Conservation (phyloP, 164 flowering plant genomes). For the Houttuynia cordata region DNA sequence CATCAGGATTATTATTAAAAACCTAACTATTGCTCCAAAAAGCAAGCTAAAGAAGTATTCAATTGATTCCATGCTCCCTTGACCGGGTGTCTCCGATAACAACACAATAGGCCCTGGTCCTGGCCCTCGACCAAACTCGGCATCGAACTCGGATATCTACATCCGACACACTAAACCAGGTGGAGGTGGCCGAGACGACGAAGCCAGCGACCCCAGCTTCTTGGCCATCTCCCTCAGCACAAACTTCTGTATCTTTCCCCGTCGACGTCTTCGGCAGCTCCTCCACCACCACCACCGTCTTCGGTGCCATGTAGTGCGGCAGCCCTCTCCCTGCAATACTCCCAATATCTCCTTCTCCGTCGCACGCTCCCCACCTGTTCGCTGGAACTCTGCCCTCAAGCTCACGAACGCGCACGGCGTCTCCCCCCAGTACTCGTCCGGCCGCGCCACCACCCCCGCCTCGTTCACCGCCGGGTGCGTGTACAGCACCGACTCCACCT, state of each 20-base stretch:
- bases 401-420: constrained; percentile 49
- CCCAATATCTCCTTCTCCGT: constrained; percentile 30
- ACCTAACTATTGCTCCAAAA: too few relatives aligned
- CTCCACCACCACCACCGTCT: constrained; percentile 26
- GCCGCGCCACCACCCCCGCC: constrained; percentile 44
- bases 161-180: not conserved
- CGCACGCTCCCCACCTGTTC: constrained; percentile 3
- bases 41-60: too few relatives aligned
- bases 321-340: constrained; percentile 23
- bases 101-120: too few relatives aligned
- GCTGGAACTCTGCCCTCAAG: constrained; percentile 9
- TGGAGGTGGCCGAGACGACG: not conserved
- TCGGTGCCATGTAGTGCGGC: constrained; percentile 50
- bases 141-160: not conserved
- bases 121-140: not conserved
- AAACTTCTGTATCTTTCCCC: constrained; percentile 44
- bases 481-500: constrained; percentile 43
- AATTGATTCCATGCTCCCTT: too few relatives aligned
- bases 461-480: constrained; percentile 29
- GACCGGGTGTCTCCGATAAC: too few relatives aligned
- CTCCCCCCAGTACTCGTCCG: constrained; percentile 48
- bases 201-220: constrained; percentile 13
- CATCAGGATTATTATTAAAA: too few relatives aligned
- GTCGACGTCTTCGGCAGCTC: constrained; percentile 50
- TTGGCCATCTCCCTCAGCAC: constrained; percentile 36